Base-by-base conservation (phyloP, 2,329 filamentous ascomycete species). In the Aspergillus pseudoviridinutans region DNA sequence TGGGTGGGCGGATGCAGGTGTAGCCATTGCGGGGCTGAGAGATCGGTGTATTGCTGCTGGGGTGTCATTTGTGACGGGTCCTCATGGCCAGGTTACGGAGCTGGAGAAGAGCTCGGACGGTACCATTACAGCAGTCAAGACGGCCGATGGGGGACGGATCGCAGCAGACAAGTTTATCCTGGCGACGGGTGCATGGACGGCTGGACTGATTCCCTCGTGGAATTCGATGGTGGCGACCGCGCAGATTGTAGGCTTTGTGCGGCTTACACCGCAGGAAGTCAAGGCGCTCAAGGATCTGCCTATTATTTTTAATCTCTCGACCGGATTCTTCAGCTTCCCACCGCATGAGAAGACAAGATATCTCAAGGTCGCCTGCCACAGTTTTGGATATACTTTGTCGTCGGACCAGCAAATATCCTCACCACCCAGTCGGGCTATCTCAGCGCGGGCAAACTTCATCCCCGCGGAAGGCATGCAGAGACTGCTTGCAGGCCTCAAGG, bases 181-280 rank as follows among this genome's bases (percentile, higher is more conserved):
- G 2, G 91, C 92, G 0, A 85, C 91, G 0, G 92, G 92, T 22
- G 91, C 92, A 2, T 96, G 92, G 92, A 90, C 88, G 1, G 84
- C 87, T 2, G 81, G 83, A 1, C 79, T 96, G 14, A 75, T 96
- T 52, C 87, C 94, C 67, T 78, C 95, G 0, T 79, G 85, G 54
- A 90, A 90, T 29, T 83, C 89, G 41, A 86, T 86, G 53, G 82
- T 87, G 58, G 88, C 91, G 1, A 92, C 90, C 0, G 92, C 89
- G 9, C 92, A 96, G 67, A 82, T 84, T 0, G 71, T 96, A 8
- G 87, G 82, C 20, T 96, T 93, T 74, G 75, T 95, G 61, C 80
- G 86, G 58, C 79, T 96, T 59, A 88, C 84, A 0, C 75, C 82
- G 1, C 80, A 82, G 8, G 92, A 96, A 73, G 83, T 90, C 70